phyloP scores from a whole-genome alignment of 179 eudicot genomes.

The Amaranthus tricolor region DNA sequence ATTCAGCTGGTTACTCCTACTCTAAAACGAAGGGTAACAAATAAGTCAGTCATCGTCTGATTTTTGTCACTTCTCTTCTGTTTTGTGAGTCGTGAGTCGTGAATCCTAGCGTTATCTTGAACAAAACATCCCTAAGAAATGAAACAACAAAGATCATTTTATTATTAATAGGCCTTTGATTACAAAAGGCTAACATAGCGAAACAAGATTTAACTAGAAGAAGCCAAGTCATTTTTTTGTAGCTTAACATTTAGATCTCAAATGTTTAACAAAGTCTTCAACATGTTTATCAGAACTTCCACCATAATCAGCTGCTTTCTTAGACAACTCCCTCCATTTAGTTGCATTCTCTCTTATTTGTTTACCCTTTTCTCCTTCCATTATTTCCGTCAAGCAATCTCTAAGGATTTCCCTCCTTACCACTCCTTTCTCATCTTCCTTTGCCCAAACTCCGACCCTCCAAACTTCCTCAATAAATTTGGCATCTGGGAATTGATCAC shows the following conservation, averaged over 20 bases:
- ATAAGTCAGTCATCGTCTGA: too few species aligned
- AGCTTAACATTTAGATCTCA: slow-evolving; percentile 6
- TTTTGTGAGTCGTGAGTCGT: too few species aligned
- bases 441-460: slow-evolving; percentile 48
- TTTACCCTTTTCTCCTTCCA: slow-evolving; percentile 36
- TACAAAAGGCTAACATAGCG: too few species aligned
- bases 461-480: slow-evolving; percentile 52
- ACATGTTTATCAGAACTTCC: slow-evolving; percentile 45
- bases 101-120: too few species aligned
- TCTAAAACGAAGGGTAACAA: too few species aligned
- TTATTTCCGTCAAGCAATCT: slow-evolving; percentile 37
- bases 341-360: slow-evolving; percentile 33
- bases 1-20: too few species aligned
- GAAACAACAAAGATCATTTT: too few species aligned
- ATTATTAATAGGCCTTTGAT: too few species aligned
- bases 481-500: slow-evolving; percentile 48
- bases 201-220: too few species aligned
- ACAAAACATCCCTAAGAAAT: too few species aligned
- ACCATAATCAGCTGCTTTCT: slow-evolving; percentile 37
- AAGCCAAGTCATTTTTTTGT: slow-evolving; percentile 5
- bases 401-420: slow-evolving; percentile 34
- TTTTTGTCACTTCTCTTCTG: too few species aligned
- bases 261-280: slow-evolving; percentile 32
- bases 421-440: slow-evolving; percentile 36
- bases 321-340: slow-evolving; percentile 39